Conservation (phyloP, 2,329 filamentous ascomycete species). For the Pseudocercospora macadamiae region DNA sequence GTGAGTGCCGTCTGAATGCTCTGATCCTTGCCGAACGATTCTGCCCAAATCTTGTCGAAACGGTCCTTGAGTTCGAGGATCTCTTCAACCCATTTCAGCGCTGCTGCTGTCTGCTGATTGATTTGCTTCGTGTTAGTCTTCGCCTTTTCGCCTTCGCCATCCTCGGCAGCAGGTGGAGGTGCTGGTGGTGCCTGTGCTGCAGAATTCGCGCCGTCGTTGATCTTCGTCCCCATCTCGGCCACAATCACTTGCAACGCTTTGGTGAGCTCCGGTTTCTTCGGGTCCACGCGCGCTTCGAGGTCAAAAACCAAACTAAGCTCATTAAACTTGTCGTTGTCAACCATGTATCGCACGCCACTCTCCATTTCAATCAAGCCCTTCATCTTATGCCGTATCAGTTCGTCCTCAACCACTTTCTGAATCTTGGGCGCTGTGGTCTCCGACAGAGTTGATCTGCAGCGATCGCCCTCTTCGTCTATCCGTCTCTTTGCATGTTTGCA, state of each 20-base stretch:
- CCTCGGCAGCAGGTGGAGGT: constrained; percentile 51
- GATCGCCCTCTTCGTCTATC: constrained; percentile 76
- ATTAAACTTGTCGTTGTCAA: constrained; percentile 80
- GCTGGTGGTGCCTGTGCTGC: constrained; percentile 57
- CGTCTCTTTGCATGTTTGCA: constrained; percentile 74
- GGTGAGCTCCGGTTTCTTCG: constrained; percentile 70
- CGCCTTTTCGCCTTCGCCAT: constrained; percentile 52
- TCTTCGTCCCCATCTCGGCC: constrained; percentile 76
- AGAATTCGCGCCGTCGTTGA: constrained; percentile 68
- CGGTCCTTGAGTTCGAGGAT: constrained; percentile 84
- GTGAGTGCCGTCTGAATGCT: constrained; percentile 80
- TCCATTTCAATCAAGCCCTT: constrained; percentile 83
- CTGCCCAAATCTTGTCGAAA: constrained; percentile 77
- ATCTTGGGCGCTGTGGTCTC: constrained; percentile 73
- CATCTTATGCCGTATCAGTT: constrained; percentile 77
- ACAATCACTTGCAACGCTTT: constrained; percentile 73
- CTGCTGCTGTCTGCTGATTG: constrained; percentile 81
- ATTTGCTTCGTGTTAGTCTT: constrained; percentile 52
- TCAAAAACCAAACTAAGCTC: constrained; percentile 82
- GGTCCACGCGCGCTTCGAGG: constrained; percentile 76
- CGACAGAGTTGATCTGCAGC: constrained; percentile 82
- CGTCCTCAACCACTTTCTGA: constrained; percentile 73
- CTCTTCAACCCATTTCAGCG: constrained; percentile 94
- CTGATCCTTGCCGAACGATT: constrained; percentile 75
- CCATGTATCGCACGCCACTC: constrained; percentile 84